Percentiles rank a stretch among this genome's conserved stretches.
Conservation (phyloP, 202 grass and related monocot species). For the Panicum hallii region DNA sequence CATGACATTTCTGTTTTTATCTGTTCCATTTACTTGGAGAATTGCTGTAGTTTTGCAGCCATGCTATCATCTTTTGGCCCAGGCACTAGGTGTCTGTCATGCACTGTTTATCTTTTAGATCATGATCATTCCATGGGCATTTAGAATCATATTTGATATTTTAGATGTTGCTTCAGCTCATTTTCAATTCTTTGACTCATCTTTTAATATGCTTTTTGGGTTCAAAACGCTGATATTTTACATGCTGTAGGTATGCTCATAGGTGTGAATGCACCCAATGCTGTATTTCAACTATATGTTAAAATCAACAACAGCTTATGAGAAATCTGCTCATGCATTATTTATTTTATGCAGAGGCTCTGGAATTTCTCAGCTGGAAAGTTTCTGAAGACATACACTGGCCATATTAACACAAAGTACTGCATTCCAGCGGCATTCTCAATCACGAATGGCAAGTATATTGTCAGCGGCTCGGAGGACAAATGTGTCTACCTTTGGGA, state of each 20-base stretch:
- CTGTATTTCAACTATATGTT: neutral
- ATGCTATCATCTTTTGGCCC: neutral
- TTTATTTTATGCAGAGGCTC: conserved; percentile 68
- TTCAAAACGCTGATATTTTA: conserved; percentile 23
- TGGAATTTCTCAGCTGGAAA: conserved; percentile 90
- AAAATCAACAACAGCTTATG: conserved; percentile 14
- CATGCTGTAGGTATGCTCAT: neutral
- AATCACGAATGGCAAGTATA: conserved; percentile 82
- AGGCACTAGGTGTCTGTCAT: conserved; percentile 25
- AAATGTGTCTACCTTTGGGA: conserved; percentile 90
- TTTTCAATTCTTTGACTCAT: conserved; percentile 16
- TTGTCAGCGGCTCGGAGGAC: conserved; percentile 92
- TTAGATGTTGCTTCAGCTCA: conserved; percentile 4
- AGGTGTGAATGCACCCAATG: neutral
- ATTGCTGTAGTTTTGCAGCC: neutral
- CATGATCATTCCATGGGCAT: conserved; percentile 1
- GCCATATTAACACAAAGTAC: conserved; percentile 83
- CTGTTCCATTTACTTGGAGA: conserved; percentile 7
- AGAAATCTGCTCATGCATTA: conserved; percentile 12
- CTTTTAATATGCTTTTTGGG: conserved; percentile 16
- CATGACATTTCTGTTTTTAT: neutral
- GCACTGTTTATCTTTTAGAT: conserved; percentile 22
- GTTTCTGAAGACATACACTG: conserved; percentile 90
- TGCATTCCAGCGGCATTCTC: conserved; percentile 88
- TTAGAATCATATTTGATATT: conserved; percentile 18